Conservation (phyloP, 2,329 filamentous ascomycete genomes). For the Beauveria medogensis region DNA sequence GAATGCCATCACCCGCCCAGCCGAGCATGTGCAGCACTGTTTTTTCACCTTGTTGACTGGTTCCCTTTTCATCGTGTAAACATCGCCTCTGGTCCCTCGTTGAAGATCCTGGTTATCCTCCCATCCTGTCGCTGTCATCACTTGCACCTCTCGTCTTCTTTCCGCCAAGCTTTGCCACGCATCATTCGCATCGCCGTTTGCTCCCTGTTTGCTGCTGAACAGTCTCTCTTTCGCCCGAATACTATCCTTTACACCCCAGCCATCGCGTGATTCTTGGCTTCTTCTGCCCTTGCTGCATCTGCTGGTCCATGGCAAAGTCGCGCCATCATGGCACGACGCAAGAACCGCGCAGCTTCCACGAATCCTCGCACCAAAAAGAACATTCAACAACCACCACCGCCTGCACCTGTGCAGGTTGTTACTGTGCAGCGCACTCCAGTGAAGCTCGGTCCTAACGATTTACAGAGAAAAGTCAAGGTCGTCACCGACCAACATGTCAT, state of each 20-base stretch:
- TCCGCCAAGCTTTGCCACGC: background rate
- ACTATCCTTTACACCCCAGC: background rate
- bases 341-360: background rate
- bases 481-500: slow-evolving; percentile 85
- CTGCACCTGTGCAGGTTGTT: background rate
- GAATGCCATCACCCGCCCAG: slow-evolving; percentile 6
- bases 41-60: background rate
- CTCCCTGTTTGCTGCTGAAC: background rate
- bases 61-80: background rate
- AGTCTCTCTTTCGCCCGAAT: background rate
- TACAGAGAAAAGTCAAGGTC: slow-evolving; percentile 84
- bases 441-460: slow-evolving; percentile 19
- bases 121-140: background rate
- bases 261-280: background rate
- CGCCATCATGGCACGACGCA: slow-evolving; percentile 9
- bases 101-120: background rate
- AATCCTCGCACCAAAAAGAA: slow-evolving; percentile 2
- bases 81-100: background rate
- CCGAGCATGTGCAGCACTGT: background rate
- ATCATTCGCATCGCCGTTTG: background rate
- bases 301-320: background rate
- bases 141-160: background rate
- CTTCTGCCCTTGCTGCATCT: background rate
- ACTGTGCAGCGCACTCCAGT: too few species aligned
- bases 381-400: background rate